Conservation (phyloP, 2,329 filamentous ascomycete genomes). For the Colletotrichum sp. region DNA sequence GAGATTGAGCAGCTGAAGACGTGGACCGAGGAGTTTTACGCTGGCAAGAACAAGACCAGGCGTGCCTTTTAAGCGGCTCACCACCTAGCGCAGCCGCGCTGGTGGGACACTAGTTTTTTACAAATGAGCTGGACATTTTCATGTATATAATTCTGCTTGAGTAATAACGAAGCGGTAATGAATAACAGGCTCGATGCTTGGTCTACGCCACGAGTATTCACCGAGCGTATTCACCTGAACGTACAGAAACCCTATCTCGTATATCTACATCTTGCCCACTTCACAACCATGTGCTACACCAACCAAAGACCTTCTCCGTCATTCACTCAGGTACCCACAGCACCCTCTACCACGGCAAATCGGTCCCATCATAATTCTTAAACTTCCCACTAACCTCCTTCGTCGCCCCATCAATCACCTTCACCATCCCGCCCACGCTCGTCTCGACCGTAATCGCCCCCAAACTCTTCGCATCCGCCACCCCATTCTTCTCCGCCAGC, state of each 20-base stretch:
- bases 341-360: constrained; percentile 8
- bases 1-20: constrained; percentile 53
- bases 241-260: neutral
- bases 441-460: constrained; percentile 24
- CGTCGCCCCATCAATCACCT: neutral
- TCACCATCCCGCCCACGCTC: constrained; percentile 5
- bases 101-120: neutral
- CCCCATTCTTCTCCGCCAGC: neutral
- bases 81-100: neutral
- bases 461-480: neutral
- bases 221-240: rapidly evolving
- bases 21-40: constrained; percentile 60
- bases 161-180: neutral
- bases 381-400: constrained; percentile 14
- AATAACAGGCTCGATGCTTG: rapidly evolving
- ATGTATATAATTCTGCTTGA: neutral
- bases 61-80: neutral
- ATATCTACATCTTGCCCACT: neutral
- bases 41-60: neutral
- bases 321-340: rapidly evolving
- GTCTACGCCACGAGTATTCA: neutral
- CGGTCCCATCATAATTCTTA: constrained; percentile 14
- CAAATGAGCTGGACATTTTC: neutral
- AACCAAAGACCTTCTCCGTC: too few species aligned
- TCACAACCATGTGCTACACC: neutral